Evolutionary conservation across 768 basidiomycete species (phyloP), one percentile per base, ranked within the genome.

Genomic region (Tylopilus plumbeoviolaceoides): DNA sequence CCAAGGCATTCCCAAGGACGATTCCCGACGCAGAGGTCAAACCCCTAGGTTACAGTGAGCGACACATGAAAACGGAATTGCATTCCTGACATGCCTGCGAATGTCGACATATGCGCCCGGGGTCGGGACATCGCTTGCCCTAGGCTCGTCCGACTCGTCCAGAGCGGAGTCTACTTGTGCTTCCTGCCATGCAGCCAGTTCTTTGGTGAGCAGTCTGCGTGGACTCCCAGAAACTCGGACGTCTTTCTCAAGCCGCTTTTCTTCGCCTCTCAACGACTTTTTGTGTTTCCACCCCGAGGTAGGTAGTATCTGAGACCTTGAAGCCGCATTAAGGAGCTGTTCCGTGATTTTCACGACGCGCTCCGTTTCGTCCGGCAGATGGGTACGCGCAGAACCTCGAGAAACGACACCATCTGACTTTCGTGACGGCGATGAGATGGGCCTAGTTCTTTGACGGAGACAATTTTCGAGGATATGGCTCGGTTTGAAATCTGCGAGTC

Each of bases 21-120:
- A 69, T 56, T 36, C 69, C 68, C 0, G 61, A 60, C n/a, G 59
- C 54, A 15, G 49, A 51, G n/a, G 57, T 57, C 36, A 58, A 27
- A 31, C 57, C 55, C 31, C 68, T 69, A 21, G 30, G 41, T 11
- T n/a, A 45, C 11, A 23, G 25, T 67, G 35, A 69, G 55, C 20
- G 35, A 42, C 33, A 5, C 4, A 10, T 10, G 20, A 11, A 27
- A 15, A 31, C 15, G 9, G 27, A 44, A 48, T 18, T n/a, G 52
- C 25, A 27, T 17, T 20, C n/a, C 9, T 25, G 33, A 66, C 72
- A 48, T 55, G 78, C 82, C 74, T 78, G 58, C 81, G 70, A 33
- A 77, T 59, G 58, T 84, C 82, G 11, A 83, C 69, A 43, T 82
- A 81, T 18, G 80, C 72, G 2, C 81, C 82, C 8, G 71, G 73